Conservation (phyloP, 2,329 filamentous ascomycete species). For the Cadophora sp. region DNA sequence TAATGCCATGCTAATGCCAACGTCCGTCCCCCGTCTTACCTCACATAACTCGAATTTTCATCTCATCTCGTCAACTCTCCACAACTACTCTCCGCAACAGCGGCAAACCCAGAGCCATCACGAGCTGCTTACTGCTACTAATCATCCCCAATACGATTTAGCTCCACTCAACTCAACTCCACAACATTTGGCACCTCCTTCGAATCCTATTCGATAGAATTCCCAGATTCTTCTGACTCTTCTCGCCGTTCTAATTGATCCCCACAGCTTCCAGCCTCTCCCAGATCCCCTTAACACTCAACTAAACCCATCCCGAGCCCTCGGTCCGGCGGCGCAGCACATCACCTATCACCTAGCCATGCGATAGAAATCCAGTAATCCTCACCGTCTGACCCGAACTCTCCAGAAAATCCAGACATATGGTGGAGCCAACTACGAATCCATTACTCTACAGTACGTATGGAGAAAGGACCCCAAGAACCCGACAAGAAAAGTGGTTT, state of each 20-base stretch:
- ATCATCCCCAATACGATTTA: neutral
- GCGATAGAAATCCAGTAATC: neutral
- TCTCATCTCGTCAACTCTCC: neutral
- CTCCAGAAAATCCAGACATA: neutral
- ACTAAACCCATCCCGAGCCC: neutral
- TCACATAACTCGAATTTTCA: neutral
- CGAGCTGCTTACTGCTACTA: neutral
- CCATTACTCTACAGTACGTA: neutral
- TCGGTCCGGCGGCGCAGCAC: conserved; percentile 13
- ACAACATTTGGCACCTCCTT: neutral
- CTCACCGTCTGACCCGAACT: conserved; percentile 9
- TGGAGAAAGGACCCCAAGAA: conserved; percentile 9
- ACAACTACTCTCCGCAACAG: neutral
- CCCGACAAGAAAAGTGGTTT: conserved; percentile 5
- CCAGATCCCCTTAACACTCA: neutral
- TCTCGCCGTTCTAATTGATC: neutral
- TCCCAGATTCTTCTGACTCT: neutral
- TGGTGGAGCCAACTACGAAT: neutral
- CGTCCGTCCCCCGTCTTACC: neutral
- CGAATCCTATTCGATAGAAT: neutral
- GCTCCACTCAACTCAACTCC: neutral
- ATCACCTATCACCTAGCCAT: neutral
- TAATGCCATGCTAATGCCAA: neutral
- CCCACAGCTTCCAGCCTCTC: neutral
- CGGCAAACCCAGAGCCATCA: neutral